Evolutionary conservation across 768 basidiomycete species (phyloP).

Genomic region (Sporobolomyces pararoseus): DNA sequence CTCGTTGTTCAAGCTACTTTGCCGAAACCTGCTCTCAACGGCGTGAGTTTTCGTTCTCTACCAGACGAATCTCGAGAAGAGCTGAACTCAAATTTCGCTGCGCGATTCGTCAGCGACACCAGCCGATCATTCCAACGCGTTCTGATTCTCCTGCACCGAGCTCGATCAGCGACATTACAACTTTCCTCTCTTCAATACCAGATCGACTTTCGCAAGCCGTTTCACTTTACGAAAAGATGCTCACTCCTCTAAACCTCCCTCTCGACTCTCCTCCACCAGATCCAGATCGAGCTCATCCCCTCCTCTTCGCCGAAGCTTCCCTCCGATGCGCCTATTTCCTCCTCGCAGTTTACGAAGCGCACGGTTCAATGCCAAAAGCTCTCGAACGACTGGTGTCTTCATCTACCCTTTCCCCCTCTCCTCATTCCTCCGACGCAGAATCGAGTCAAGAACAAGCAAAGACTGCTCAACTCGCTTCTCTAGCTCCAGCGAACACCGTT

Average conservation of each 20-base stretch:
- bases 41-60: background rate
- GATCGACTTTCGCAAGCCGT: conserved; percentile 40
- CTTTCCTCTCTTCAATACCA: conserved; percentile 43
- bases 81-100: background rate
- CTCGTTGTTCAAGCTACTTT: conserved; percentile 65
- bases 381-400: conserved; percentile 69
- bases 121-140: conserved; percentile 49
- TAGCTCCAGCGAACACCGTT: conserved; percentile 36
- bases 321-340: conserved; percentile 70
- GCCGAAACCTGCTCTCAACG: conserved; percentile 1
- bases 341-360: conserved; percentile 56
- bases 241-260: conserved; percentile 47
- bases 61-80: conserved; percentile 5
- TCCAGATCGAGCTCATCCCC: conserved; percentile 53
- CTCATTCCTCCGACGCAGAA: background rate
- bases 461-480: conserved; percentile 9
- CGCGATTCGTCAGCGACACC: conserved; percentile 50
- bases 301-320: conserved; percentile 64
- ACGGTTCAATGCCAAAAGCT: conserved; percentile 71
- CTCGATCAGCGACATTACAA: conserved; percentile 24
- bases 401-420: conserved; percentile 48
- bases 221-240: conserved; percentile 40
- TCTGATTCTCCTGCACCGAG: conserved; percentile 16
- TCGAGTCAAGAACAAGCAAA: conserved; percentile 1
- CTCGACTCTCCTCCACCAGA: conserved; percentile 57